Evolutionary conservation across 2,329 filamentous ascomycete genomes (phyloP), one percentile per base, ranked within the genome.

Genomic region (Akanthomyces uredinophilus): DNA sequence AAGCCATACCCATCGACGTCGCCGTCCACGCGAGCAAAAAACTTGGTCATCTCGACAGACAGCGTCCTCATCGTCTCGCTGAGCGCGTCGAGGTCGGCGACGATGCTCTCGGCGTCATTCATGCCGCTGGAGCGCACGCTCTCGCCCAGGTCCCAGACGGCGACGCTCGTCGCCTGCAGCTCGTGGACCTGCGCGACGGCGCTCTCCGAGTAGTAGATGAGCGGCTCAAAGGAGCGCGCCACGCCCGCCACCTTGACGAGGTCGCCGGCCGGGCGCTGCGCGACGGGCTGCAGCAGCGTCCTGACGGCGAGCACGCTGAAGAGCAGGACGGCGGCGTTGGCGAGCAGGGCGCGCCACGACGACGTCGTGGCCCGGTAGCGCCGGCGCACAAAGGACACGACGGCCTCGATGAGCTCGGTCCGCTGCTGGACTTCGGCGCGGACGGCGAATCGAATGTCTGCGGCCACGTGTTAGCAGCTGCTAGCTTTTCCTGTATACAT

Each of bases 121-220:
- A 97, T 93, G 72, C 96, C 96, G 63, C 92, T 93, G 5, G 85
- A 87, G 55, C 93, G 86, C 61, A 97, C 90, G 66, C 89, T 96
- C 80, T 97, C 94, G 63, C 92, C 90, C 6, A 98, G 82, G 72
- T 98, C 94, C 91, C 93, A 96, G 29, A 98, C 92, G 1, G 94
- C 94, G 37, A 96, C 88, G 49, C 92, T 91, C 0, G 93, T 96
- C 60, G 95, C 92, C 74, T 96, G 92, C 54, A 98, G 79, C 66
- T 96, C 91, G 63, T 89, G 87, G 46, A 96, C 92, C 71, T 96
- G 92, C 43, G 87, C 84, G 49, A 92, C 87, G 10, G 92, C 92
- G 71, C 93, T 90, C 70, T 97, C 92, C 0, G 92, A 96, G 72
- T 96, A 96, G 78, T 95, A 95, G 65, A 98, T 96, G 50, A 97